Evolutionary conservation across 2,329 filamentous ascomycete species (phyloP), one percentile per base, ranked within the genome.

Genomic region (Ophiostoma montium): DNA sequence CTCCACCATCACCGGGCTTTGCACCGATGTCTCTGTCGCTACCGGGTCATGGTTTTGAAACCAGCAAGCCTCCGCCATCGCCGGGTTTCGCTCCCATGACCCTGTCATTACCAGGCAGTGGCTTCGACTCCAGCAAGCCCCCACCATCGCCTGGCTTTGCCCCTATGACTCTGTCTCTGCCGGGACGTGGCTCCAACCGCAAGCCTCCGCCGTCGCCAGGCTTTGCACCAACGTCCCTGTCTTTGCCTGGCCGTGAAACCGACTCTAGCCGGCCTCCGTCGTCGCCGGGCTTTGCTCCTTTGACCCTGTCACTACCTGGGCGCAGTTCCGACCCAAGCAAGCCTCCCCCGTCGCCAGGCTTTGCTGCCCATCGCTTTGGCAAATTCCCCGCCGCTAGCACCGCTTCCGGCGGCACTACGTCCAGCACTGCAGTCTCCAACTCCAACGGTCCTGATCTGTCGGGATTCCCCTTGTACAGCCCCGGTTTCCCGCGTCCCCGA

Each of bases 291-390:
- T n/a, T 42, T 15, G 21, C 21, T 23, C 39, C 39, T 2, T 30
- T 42, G 39, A 42, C 39, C 15, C 42, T 44, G 30, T 31, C 42
- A n/a, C 42, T 44, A 5, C 42, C 42, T 33, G 42, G 42, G 11
- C 27, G 42, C 15, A 23, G 31, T 11, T 31, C 39, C 21, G 30
- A 27, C 11, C 12, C 39, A 12, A 42, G 39, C 42, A 44, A 19
- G 16, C 42, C 42, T 13, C 42, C 42, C 7, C 65, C 67, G 1
- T 67, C 69, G 16, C 68, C 72, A n/a, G 70, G 67, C 4, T 70
- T 71, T 47, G 64, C 61, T 9, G 58, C 63, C 9, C 64, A 64
- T 42, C 58, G 63, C 5, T 71, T 72, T 42, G 57, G 58, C 16
- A 64, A 67, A 36, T 65, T 65, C 36, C 57, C 70, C 11, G 32